phyloP scores from a whole-genome alignment of 2,329 filamentous ascomycete species.

The Pestalotiopsis sp. region DNA sequence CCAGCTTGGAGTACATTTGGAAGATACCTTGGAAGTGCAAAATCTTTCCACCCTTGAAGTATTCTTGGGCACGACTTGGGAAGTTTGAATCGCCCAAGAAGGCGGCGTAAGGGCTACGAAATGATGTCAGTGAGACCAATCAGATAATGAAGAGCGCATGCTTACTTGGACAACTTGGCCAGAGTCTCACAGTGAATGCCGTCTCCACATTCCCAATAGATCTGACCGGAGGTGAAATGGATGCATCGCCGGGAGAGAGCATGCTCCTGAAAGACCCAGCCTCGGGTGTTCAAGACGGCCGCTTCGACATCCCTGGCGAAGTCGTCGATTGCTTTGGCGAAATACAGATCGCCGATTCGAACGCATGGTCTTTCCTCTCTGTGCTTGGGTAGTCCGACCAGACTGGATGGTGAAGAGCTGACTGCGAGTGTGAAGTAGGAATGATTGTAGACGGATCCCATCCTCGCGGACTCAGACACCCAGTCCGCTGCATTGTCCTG shows the following conservation, averaged over 20 bases:
- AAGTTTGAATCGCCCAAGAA: constrained; percentile 15
- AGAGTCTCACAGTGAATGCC: constrained; percentile 15
- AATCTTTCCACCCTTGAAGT: constrained; percentile 4
- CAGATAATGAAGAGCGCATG: not conserved
- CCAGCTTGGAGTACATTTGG: constrained; percentile 8
- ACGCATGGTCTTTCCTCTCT: not conserved
- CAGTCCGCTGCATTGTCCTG: not conserved
- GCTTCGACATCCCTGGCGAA: constrained; percentile 23
- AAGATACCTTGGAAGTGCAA: constrained; percentile 6
- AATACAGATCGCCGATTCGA: not conserved
- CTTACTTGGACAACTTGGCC: constrained; percentile 11
- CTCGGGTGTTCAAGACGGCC: constrained; percentile 21
- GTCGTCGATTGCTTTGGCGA: constrained; percentile 18
- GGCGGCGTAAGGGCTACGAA: constrained; percentile 3
- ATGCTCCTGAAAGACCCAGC: constrained; percentile 30
- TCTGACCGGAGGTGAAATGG: constrained; percentile 27
- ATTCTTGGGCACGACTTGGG: not conserved
- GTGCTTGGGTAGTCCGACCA: not conserved
- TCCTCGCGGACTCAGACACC: constrained; percentile 3
- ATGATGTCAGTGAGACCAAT: not conserved
- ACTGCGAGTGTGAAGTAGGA: constrained; percentile 10
- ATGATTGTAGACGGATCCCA: constrained; percentile 2
- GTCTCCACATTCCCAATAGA: constrained; percentile 27
- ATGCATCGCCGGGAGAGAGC: constrained; percentile 27
- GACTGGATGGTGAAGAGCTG: constrained; percentile 5